These are phyloP conservation scores for Apiosordaria backusii DNA, from an alignment of 495 filamentous ascomycete species.

Conservation along the genomic window DNA sequence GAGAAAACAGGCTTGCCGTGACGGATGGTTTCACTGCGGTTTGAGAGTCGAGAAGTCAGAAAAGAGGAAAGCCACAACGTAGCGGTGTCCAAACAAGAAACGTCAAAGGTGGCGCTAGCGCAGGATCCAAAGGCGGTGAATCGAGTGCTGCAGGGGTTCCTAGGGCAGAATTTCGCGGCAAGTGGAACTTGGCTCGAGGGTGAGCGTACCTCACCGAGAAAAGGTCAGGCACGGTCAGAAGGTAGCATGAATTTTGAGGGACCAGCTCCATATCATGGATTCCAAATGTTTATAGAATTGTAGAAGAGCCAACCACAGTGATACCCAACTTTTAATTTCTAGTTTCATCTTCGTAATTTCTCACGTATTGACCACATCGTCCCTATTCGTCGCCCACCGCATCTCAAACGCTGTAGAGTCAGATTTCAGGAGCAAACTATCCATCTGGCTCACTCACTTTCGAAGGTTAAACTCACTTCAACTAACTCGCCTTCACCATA, in stretches of 20 bases:
- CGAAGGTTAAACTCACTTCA: background rate
- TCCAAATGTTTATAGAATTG: background rate
- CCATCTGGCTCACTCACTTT: background rate
- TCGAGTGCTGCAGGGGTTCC: background rate
- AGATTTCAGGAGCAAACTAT: background rate
- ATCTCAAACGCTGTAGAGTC: background rate
- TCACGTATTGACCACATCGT: background rate
- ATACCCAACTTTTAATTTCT: background rate
- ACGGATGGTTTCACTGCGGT: constrained; percentile 6
- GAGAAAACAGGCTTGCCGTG: background rate
- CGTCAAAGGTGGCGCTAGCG: constrained; percentile 4
- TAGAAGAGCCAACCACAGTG: background rate
- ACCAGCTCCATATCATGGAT: background rate
- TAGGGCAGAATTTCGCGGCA: constrained; percentile 4
- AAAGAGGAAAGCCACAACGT: constrained; percentile 5
- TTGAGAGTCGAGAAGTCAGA: background rate
- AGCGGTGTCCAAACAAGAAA: constrained; percentile 2
- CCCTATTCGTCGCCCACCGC: background rate
- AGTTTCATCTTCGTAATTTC: background rate
- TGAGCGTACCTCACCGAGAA: background rate
- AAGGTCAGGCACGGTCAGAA: background rate
- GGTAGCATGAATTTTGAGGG: constrained; percentile 8
- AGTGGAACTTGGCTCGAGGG: background rate
- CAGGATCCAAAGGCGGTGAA: constrained; percentile 10
- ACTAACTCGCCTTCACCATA: background rate